phyloP scores from a whole-genome alignment of 1,284 basidiomycete genomes.

The Coniophora puteana region DNA sequence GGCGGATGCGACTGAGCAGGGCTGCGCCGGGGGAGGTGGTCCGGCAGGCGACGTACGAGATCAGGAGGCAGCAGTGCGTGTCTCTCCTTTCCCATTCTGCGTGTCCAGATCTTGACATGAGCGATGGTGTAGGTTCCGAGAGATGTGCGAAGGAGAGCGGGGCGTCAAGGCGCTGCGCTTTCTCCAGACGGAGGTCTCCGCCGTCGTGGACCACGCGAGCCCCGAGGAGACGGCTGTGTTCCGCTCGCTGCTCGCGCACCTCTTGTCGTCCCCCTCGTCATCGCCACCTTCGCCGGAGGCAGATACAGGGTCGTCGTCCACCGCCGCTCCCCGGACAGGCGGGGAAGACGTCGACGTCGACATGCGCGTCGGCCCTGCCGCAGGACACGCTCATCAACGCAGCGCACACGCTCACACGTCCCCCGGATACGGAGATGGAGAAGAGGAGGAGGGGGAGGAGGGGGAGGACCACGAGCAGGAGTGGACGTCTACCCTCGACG shows the following conservation, averaged over 20 bases:
- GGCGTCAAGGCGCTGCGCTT: conserved; percentile 68
- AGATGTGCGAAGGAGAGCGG: conserved; percentile 66
- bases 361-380: conserved; percentile 9
- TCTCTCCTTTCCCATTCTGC: not conserved
- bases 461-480: conserved; percentile 17
- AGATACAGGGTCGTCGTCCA: conserved; percentile 1
- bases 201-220: conserved; percentile 66
- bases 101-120: not conserved
- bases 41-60: conserved; percentile 53
- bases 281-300: conserved; percentile 5
- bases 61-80: conserved; percentile 67
- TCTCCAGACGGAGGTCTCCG: conserved; percentile 64
- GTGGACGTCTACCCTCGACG: conserved; percentile 25
- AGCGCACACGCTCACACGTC: conserved; percentile 34
- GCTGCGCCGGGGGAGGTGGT: conserved; percentile 56
- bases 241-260: conserved; percentile 62
- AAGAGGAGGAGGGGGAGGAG: conserved; percentile 1
- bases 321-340: not conserved
- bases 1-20: conserved; percentile 65
- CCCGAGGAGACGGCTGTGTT: conserved; percentile 59
- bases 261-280: conserved; percentile 36
- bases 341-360: conserved; percentile 1
- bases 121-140: conserved; percentile 56
- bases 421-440: conserved; percentile 26
- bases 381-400: conserved; percentile 34